Base-by-base conservation (phyloP, 306 rosid genomes). In the Sicyos edulis region DNA sequence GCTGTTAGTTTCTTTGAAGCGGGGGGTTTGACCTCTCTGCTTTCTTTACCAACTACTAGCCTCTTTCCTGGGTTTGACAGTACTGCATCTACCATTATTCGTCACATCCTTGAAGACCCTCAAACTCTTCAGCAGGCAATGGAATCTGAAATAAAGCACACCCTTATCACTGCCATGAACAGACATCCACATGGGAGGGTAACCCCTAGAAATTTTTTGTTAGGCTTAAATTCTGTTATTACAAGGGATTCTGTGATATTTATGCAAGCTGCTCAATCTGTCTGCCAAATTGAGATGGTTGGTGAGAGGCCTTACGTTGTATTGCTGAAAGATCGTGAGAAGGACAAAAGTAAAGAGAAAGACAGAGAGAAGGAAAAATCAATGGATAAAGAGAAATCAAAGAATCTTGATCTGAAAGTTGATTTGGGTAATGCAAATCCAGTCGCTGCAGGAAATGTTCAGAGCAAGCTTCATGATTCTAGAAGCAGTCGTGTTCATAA, bases 111-210 rank as follows among this genome's bases (percentile, higher is more conserved):
- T 69, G 96, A 92, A 84, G 98, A 92, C 85, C 96, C 98, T 70
- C 96, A 90, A 80, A 92, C 98, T 61, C 98, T 92, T 70, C 98
- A 90, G 88, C 98, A 92, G 84, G 98, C 98, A 65, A 92, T 92
- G 98, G 98, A 92, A 83, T 90, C 92, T 64, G 96, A 92, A 85
- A 90, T 92, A 57, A 86, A 82, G 84, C 98, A 90, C 73, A 90
- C 82, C 74, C 89, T 92, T 72, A 82, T 84, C 68, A 85, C 83
- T 54, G 96, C 93, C 0, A 78, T 87, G 63, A 90, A 87, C 80
- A 88, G 98, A 47, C 92, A 92, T 80, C 89, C 98, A 54, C 88
- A 81, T 86, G 98, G 98, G 62, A 82, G 93, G 79, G 91, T 92
- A 69, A 87, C 92, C 83, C 91, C 98, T 19, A 91, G 96, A 67